Evolutionary conservation across 2,329 filamentous ascomycete genomes (phyloP), one percentile per base, ranked within the genome.

Genomic region (Nemania sp.): DNA sequence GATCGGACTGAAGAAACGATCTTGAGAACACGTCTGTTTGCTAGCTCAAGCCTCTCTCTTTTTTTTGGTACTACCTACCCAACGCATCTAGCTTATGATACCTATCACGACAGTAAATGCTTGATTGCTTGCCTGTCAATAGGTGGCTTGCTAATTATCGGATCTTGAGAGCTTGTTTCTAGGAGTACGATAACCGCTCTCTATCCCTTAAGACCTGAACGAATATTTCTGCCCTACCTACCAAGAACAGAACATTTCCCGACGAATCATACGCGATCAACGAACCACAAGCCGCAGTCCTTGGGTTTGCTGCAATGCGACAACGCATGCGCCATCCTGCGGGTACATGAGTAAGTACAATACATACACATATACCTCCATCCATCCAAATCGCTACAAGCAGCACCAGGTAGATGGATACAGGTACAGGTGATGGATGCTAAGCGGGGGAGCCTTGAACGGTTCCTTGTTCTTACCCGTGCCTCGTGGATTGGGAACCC

Each of bases 101-200:
- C n/a, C n/a, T n/a, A n/a, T 24, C 43, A 52, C 53, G 43, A 45
- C 29, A 32, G 20, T n/a, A 4, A 5, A 13, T 22, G n/a, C 11
- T 26, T 43, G 43, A 8, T 20, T 27, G 43, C 11, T 49, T 51
- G 41, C 38, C 29, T 41, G n/a, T 45, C 60, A 13, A 52, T 43
- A 61, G 24, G 41, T 67, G 55, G 55, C 65, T 52, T 64, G 55
- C 51, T 67, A 64, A 64, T 58, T 64, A 22, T 60, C 65, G 60
- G 54, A 63, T 35, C 41, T 27, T 59, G 5, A n/a, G 41, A 32
- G 13, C 20, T 54, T 20, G n/a, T 49, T 29, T 45, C 15, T n/a
- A 38, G n/a, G 18, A 51, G n/a, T 61, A 35, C 60, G 11, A 41
- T 27, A n/a, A 41, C n/a, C 15, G 41, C 27, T 38, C 15, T n/a